Evolutionary conservation across 768 basidiomycete genomes (phyloP).

Genomic region (Boletus tomentosulus): DNA sequence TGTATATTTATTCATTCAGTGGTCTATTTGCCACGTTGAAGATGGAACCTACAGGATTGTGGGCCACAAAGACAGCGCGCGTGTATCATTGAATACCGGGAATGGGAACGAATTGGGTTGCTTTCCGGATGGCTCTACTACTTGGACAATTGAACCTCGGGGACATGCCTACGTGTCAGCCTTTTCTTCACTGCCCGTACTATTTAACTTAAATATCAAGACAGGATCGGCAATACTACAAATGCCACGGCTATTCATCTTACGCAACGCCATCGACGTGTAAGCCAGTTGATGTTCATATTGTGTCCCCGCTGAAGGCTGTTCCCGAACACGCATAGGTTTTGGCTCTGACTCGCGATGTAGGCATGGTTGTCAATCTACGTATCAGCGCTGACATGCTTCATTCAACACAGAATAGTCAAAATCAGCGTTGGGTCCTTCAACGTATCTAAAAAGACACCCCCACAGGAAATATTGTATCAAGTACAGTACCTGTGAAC

Average conservation of each 20-base stretch:
- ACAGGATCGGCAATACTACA: conserved; percentile 4
- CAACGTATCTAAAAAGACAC: not conserved
- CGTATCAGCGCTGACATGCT: not conserved
- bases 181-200: no score
- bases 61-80: not conserved
- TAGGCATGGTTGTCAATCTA: not conserved
- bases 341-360: not conserved
- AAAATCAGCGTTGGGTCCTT: conserved; percentile 8
- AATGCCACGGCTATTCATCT: conserved; percentile 6
- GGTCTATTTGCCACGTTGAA: not conserved
- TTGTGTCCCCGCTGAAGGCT: not conserved
- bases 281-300: not conserved
- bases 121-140: not conserved
- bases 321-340: not conserved
- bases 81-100: not conserved
- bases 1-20: not conserved
- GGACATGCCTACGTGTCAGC: not conserved
- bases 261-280: not conserved
- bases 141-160: not conserved
- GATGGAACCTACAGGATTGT: not conserved
- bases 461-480: no score
- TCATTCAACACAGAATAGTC: not conserved
- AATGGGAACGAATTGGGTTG: not conserved
- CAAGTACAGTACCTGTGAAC: no score
- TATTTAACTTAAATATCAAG: not conserved